phyloP scores from a whole-genome alignment of 2,329 filamentous ascomycete genomes.

The Colletotrichum magnum region DNA sequence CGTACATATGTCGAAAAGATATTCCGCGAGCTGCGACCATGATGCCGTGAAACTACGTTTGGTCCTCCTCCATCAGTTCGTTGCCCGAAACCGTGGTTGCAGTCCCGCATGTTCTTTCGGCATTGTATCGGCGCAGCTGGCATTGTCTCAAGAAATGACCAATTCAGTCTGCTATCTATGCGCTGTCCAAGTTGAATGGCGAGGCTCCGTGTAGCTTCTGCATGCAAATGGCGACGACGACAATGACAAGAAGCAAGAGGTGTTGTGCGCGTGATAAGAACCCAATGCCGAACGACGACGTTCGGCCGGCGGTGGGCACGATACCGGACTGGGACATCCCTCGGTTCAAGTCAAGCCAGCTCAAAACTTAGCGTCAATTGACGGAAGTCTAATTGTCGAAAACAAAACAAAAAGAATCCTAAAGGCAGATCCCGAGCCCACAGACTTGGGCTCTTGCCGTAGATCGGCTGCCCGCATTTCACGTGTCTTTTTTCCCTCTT shows the following conservation, averaged over 20 bases:
- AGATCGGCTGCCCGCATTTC: constrained; percentile 29
- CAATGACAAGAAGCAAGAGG: no score
- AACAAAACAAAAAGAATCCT: neutral
- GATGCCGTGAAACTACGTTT: no score
- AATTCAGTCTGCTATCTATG: no score
- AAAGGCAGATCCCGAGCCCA: constrained; percentile 12
- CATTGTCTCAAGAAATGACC: no score
- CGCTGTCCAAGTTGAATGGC: no score
- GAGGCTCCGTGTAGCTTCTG: no score
- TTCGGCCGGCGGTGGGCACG: constrained; percentile 5
- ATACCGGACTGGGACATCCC: constrained; percentile 13
- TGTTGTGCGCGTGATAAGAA: no score
- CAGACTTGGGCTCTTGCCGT: neutral
- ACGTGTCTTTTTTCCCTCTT: constrained; percentile 21
- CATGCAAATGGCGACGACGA: no score
- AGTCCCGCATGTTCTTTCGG: no score
- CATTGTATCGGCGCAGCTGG: no score
- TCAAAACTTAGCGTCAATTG: constrained; percentile 15
- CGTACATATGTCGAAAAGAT: neutral
- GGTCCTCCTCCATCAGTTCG: no score
- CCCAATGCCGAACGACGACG: constrained; percentile 24
- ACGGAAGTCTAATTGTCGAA: constrained; percentile 24
- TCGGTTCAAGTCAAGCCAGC: constrained; percentile 22
- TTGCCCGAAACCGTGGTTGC: no score
- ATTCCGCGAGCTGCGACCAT: neutral